Evolutionary conservation across 1,139 yeast genomes (phyloP).

Genomic region (Petasospora rhodanensis): DNA sequence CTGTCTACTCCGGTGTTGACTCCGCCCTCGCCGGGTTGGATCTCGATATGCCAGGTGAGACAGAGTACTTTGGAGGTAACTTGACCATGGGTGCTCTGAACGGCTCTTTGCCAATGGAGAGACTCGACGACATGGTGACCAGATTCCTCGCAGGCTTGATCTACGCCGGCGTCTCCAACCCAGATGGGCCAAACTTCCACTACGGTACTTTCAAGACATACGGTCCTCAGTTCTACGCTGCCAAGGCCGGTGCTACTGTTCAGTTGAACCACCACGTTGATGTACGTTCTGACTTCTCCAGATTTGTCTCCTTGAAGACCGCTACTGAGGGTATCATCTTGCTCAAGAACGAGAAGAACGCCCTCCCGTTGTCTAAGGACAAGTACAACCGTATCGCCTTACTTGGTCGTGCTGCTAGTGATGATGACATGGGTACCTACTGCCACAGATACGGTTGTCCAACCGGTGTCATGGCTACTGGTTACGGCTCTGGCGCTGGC

Average conservation of each 20-base stretch:
- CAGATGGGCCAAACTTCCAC: conserved; percentile 25
- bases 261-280: conserved; percentile 42
- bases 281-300: conserved; percentile 34
- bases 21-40: conserved; percentile 50
- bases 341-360: conserved; percentile 43
- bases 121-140: conserved; percentile 57
- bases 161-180: conserved; percentile 33
- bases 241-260: conserved; percentile 34
- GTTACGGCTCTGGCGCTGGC: conserved; percentile 51
- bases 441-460: conserved; percentile 36
- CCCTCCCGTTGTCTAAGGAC: conserved; percentile 39
- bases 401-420: conserved; percentile 46
- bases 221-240: conserved; percentile 40
- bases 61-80: conserved; percentile 50
- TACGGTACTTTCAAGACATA: conserved; percentile 41
- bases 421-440: conserved; percentile 38
- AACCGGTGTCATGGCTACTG: conserved; percentile 41
- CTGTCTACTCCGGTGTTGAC: conserved; percentile 42
- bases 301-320: conserved; percentile 31
- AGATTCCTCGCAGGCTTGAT: conserved; percentile 46
- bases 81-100: conserved; percentile 50
- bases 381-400: conserved; percentile 42
- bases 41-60: conserved; percentile 61
- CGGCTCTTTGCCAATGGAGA: conserved; percentile 44
- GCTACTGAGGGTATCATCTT: conserved; percentile 51